Evolutionary conservation across 345 rosid genomes (phyloP).

Genomic region (Aquilaria yunnanensis): DNA sequence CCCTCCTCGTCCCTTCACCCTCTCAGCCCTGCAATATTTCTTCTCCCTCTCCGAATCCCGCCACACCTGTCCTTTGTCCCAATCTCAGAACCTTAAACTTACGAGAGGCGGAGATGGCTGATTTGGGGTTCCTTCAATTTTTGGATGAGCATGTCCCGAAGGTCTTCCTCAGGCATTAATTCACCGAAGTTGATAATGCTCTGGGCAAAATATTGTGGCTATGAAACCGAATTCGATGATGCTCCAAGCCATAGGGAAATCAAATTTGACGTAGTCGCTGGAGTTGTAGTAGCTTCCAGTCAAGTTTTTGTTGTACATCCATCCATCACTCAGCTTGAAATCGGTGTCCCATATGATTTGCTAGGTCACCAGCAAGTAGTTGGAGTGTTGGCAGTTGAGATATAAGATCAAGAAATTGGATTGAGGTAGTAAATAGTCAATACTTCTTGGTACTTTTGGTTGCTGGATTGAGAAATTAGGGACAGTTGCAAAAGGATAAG

Average conservation of each 20-base stretch:
- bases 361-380: constrained; percentile 65
- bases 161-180: constrained; percentile 59
- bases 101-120: no score
- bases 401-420: no score
- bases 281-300: constrained; percentile 95
- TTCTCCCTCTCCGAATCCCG: no score
- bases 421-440: constrained; percentile 59
- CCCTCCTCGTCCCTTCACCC: no score
- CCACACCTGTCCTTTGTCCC: no score
- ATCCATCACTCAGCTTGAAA: constrained; percentile 78
- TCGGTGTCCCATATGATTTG: constrained; percentile 57
- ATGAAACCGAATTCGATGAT: constrained; percentile 47
- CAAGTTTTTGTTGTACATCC: constrained; percentile 54
- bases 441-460: constrained; percentile 70
- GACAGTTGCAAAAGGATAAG: not conserved
- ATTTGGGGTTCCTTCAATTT: no score
- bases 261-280: constrained; percentile 88
- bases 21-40: no score
- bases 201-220: no score
- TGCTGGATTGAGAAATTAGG: constrained; percentile 12
- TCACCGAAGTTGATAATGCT: constrained; percentile 24
- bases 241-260: constrained; percentile 97
- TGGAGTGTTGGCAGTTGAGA: constrained; percentile 89
- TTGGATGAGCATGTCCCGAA: constrained; percentile 42
- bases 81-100: no score